phyloP scores from a whole-genome alignment of 371 early-diverging fungal genomes.

The Neoconidiobolus thromboides region DNA sequence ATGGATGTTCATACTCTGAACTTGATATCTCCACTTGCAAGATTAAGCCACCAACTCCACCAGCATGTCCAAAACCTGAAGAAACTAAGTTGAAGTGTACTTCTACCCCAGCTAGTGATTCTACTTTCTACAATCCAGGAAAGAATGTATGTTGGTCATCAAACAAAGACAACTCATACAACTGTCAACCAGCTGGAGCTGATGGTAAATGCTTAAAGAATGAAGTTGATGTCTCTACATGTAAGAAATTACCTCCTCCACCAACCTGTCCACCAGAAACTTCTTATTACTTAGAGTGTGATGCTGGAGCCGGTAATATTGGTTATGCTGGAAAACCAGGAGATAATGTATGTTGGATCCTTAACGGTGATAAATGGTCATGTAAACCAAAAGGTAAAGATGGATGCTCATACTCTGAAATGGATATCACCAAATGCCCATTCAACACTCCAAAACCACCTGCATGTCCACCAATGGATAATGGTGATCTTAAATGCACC shows the following conservation, averaged over 20 bases:
- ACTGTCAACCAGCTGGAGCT: not conserved
- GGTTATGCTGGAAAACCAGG: not conserved
- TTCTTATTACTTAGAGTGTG: not conserved
- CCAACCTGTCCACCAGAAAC: not conserved
- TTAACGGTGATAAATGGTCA: not conserved
- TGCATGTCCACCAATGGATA: not conserved
- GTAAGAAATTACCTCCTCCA: not conserved
- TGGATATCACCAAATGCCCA: not conserved
- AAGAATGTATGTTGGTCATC: not conserved
- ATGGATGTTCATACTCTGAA: not conserved
- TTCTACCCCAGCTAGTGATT: not conserved
- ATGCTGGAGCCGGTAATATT: not conserved
- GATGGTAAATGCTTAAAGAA: not conserved
- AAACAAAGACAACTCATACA: not conserved
- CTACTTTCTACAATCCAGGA: not conserved
- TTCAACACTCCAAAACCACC: not conserved
- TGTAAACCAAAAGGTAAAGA: not conserved
- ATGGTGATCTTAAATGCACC: not conserved
- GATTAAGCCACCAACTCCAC: not conserved
- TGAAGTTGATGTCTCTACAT: not conserved
- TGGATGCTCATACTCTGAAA: not conserved
- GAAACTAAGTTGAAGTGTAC: not conserved
- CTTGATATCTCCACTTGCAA: not conserved
- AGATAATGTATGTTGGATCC: not conserved
- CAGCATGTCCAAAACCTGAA: not conserved